Percentiles rank a stretch among this genome's conserved stretches.
These are phyloP conservation scores for Dillenia turbinata DNA, from an alignment of 164 flowering plant species.

Conservation along the genomic window DNA sequence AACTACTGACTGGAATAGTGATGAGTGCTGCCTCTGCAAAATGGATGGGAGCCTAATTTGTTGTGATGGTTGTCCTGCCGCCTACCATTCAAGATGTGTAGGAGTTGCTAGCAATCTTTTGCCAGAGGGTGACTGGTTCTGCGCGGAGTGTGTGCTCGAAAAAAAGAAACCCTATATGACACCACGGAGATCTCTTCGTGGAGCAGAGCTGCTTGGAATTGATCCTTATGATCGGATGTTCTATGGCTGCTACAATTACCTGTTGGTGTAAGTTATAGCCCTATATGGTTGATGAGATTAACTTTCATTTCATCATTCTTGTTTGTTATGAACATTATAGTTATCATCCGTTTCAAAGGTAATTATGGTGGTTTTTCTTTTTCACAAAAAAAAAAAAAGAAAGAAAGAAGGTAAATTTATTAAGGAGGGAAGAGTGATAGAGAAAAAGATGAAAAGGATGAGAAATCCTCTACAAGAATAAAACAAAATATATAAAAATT, in stretches of 20 bases:
- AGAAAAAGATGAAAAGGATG: no score
- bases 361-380: no score
- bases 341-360: no score
- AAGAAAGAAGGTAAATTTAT: no score
- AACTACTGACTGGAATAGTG: conserved; percentile 69
- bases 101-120: conserved; percentile 66
- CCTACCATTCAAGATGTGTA: conserved; percentile 88
- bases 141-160: conserved; percentile 78
- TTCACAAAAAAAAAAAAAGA: no score
- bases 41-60: conserved; percentile 96
- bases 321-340: neutral
- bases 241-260: conserved; percentile 66
- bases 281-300: no score
- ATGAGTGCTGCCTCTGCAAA: conserved; percentile 95
- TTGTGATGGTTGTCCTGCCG: conserved; percentile 99
- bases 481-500: no score
- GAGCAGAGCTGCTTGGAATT: conserved; percentile 75
- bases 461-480: no score
- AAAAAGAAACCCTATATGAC: conserved; percentile 44
- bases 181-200: conserved; percentile 48
- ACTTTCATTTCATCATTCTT: neutral
- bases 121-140: conserved; percentile 97
- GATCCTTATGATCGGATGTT: conserved; percentile 71
- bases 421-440: no score
- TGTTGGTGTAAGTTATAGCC: conserved; percentile 77